Evolutionary conservation across 2,329 filamentous ascomycete species (phyloP), one percentile per base, ranked within the genome.

Genomic region (Cercospora zeina): DNA sequence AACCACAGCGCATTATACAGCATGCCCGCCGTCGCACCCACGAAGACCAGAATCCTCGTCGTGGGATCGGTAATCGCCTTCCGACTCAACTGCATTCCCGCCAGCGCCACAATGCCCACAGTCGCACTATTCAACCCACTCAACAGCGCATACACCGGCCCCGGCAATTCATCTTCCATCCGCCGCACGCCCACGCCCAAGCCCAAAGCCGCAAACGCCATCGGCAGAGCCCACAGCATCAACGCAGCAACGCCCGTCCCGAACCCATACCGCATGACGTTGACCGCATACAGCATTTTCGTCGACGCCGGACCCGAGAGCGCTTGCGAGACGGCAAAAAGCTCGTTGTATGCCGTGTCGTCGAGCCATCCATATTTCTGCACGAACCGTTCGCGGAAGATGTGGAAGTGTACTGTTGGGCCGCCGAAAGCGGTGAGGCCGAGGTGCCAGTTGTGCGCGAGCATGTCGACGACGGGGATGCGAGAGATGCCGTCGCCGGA

Each of bases 1-100:
- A 89, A 92, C 89, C 89, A 92, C 0, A 91, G 75, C 0, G 87
- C 84, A 54, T 86, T 90, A 68, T 91, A 91, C 54, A 89, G 79
- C 66, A 91, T 75, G 0, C 88, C 89, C 0, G 87, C 87, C 8
- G 82, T 80, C 0, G 79, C 89, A 2, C 83, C 83, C 6, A 87
- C 69, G 11, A 90, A 87, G 0, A 91, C 85, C 1, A 91, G 67
- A 0, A 87, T 76, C 1, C 88, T 77, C 0, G 88, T 87, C 2
- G 89, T 53, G 19, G 78, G 78, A 69, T 91, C 88, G 0, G 82
- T 86, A 59, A 91, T 87, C 0, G 88, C 83, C 66, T 89, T 90
- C 13, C 86, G 78, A 0, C 87, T 83, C 0, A 91, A 79, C 67
- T 79, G 77, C 16, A 90, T 85, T 0, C 87, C 89, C 1, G 89